Base-by-base conservation (phyloP, 345 rosid species). In the Euphorbia pulcherrima region DNA sequence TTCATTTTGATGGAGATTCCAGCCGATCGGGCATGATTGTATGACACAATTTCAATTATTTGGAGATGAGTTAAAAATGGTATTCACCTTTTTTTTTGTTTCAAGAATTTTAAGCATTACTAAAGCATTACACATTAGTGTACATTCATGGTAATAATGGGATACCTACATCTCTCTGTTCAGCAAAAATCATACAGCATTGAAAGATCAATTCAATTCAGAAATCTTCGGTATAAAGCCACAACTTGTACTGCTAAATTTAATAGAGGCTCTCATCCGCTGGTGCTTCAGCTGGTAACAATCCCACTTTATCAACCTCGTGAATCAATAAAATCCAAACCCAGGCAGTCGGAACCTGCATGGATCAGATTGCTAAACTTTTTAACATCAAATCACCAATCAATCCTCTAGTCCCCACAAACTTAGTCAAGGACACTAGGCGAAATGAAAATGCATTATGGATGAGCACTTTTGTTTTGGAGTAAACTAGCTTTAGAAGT, bases 261-360 rank as follows among this genome's bases (percentile, higher is more conserved):
- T 58, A 65, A 65, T 50, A 65, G 58, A 65, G 18, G 29, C 68
- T 21, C 30, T 29, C 21, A n/a, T 39, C 17, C 8, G 50, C 35
- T 37, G 8, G 23, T 16, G 4, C 46, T 23, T 67, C 9, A 23
- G 37, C 13, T 16, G 50, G 39, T 2, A 23, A n/a, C 47, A 23
- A 11, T 12, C 60, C 16, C 50, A 44, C 50, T 67, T 16, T 40
- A n/a, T 37, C 24, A 12, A 18, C 3, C 14, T 23, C 9, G 6
- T 6, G 26, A 54, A 40, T 40, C 1, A 5, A 8, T 5, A 28
- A n/a, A 39, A 8, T 24, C 24, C 14, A 26, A 54, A 40, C 17
- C 40, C 26, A 9, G 56, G 13, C 5, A 27, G 52, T 37, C 7
- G 27, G 53, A 67, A 40, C 71, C 71, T 67, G 62, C 54, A 16